phyloP scores from a whole-genome alignment of 805 yeast species.

The Maudiozyma barnettii region DNA sequence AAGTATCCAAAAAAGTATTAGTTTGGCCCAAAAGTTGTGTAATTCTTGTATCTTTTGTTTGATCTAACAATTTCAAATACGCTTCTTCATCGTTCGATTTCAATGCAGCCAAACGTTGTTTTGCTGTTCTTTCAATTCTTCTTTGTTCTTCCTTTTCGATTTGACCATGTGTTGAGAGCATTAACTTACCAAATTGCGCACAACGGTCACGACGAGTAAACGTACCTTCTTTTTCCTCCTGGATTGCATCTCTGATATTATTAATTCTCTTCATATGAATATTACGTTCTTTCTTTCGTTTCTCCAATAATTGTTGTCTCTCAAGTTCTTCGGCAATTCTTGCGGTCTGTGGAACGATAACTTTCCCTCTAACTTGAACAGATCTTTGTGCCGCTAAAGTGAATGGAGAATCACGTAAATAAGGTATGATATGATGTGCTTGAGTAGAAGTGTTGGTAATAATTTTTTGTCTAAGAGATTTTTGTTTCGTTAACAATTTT shows the following conservation, averaged over 20 bases:
- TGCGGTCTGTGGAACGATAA: slow-evolving; percentile 65
- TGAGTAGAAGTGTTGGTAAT: slow-evolving; percentile 44
- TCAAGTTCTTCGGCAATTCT: slow-evolving; percentile 67
- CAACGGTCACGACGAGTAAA: slow-evolving; percentile 23
- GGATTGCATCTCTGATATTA: slow-evolving; percentile 27
- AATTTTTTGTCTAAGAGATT: slow-evolving; percentile 53
- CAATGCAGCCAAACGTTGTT: slow-evolving; percentile 78
- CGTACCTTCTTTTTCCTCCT: slow-evolving; percentile 21
- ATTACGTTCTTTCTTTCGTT: slow-evolving; percentile 40
- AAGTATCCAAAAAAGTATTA: slow-evolving; percentile 63
- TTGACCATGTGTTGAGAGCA: slow-evolving; percentile 21
- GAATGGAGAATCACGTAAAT: slow-evolving; percentile 43
- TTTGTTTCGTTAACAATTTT: slow-evolving; percentile 58
- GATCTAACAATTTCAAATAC: slow-evolving; percentile 70
- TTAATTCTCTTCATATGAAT: slow-evolving; percentile 42
- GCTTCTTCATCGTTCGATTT: slow-evolving; percentile 86
- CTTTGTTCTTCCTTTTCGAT: slow-evolving; percentile 68
- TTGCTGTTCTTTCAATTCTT: slow-evolving; percentile 71
- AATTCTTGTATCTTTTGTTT: slow-evolving; percentile 79
- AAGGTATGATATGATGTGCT: slow-evolving; percentile 46
- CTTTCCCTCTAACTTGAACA: slow-evolving; percentile 55
- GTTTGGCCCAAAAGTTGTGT: slow-evolving; percentile 77
- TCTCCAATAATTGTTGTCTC: slow-evolving; percentile 58
- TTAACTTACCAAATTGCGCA: slow-evolving; percentile 24
- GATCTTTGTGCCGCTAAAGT: slow-evolving; percentile 63